A percentile compares a stretch with the other conserved stretches of the same genome.
These are phyloP conservation scores for Mycena crocata DNA, from an alignment of 768 basidiomycete genomes.

Conservation along the genomic window DNA sequence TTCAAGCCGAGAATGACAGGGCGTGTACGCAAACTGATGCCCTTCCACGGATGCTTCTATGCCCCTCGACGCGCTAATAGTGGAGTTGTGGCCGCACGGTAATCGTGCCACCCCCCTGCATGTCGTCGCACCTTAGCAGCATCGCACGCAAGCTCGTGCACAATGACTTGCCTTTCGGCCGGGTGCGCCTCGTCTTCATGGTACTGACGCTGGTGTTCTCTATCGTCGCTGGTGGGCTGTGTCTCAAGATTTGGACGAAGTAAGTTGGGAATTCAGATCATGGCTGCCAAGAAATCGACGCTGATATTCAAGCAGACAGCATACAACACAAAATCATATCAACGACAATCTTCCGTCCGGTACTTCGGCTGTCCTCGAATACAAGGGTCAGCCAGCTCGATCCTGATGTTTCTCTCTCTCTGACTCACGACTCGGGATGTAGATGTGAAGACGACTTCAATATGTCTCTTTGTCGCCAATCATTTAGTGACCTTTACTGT, in stretches of 20 bases:
- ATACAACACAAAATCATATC: constrained; percentile 21
- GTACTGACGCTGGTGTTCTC: constrained; percentile 24
- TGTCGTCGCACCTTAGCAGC: constrained; percentile 4
- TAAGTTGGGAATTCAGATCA: constrained; percentile 15
- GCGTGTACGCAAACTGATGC: neutral
- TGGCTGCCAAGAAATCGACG: neutral
- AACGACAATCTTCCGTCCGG: constrained; percentile 26
- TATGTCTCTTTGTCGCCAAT: constrained; percentile 29
- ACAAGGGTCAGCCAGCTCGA: constrained; percentile 28
- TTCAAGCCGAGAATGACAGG: neutral
- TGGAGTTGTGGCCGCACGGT: neutral
- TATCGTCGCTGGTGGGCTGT: constrained; percentile 26
- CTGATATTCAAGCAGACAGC: constrained; percentile 26
- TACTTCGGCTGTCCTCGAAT: constrained; percentile 28
- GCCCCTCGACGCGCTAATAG: neutral
- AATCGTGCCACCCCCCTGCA: constrained; percentile 10
- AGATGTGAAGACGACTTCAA: constrained; percentile 32
- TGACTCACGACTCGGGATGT: neutral
- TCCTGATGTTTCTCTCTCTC: neutral
- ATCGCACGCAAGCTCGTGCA: constrained; percentile 32
- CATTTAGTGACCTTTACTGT: constrained; percentile 18
- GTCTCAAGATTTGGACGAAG: constrained; percentile 35
- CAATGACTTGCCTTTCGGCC: constrained; percentile 31
- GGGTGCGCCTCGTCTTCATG: constrained; percentile 18
- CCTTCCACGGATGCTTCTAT: constrained; percentile 14